Evolutionary conservation across 768 basidiomycete genomes (phyloP).

Genomic region (Boletus reticuloceps): DNA sequence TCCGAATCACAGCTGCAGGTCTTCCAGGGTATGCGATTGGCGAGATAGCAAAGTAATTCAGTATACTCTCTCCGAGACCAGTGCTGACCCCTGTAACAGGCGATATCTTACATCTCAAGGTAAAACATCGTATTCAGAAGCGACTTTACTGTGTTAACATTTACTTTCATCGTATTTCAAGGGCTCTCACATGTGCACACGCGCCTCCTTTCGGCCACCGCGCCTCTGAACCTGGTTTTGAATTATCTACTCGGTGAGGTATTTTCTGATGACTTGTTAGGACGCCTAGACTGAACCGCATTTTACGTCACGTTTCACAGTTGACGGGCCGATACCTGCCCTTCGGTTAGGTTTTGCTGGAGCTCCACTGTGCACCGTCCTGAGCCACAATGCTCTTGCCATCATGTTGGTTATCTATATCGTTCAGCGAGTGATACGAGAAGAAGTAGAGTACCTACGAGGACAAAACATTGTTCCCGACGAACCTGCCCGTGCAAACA

Average conservation of each 20-base stretch:
- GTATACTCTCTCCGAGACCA: not conserved
- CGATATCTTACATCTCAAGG: slow-evolving; percentile 23
- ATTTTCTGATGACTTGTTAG: not conserved
- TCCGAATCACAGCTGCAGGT: slow-evolving; percentile 38
- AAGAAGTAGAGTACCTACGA: slow-evolving; percentile 16
- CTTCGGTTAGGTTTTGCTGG: slow-evolving; percentile 26
- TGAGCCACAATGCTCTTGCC: slow-evolving; percentile 26
- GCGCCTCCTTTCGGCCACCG: slow-evolving; percentile 19
- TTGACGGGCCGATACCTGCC: slow-evolving; percentile 25
- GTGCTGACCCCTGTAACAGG: slow-evolving; percentile 11
- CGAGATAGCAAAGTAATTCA: slow-evolving; percentile 36
- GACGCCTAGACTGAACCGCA: not conserved
- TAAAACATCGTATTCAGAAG: not conserved
- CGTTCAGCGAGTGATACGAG: slow-evolving; percentile 15
- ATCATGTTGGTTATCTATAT: slow-evolving; percentile 22
- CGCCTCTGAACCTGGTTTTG: slow-evolving; percentile 22
- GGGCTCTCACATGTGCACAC: slow-evolving; percentile 24
- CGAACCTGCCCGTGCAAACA: not conserved
- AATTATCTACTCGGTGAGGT: slow-evolving; percentile 27
- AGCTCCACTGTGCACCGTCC: slow-evolving; percentile 26
- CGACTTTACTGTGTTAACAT: not conserved
- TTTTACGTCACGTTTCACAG: slow-evolving; percentile 3
- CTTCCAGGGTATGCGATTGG: slow-evolving; percentile 47
- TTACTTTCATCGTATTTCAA: not conserved
- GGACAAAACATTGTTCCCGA: slow-evolving; percentile 7